These are phyloP conservation scores for Oryza meyeriana DNA, from an alignment of 176 grass and related monocot species.

Conservation along the genomic window DNA sequence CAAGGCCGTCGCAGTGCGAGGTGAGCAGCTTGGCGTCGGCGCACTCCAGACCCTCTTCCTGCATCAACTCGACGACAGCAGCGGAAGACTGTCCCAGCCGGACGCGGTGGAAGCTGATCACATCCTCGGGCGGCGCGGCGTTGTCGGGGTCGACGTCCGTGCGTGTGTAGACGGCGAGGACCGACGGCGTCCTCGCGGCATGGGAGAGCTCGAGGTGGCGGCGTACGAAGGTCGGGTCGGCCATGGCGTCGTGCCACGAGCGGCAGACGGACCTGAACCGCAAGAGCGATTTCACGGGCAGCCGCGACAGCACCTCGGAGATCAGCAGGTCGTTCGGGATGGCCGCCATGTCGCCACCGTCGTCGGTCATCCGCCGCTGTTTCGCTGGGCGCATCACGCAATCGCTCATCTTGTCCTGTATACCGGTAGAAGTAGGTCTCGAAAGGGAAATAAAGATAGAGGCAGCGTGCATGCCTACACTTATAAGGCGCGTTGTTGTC, in stretches of 20 bases:
- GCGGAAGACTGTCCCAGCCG: neutral
- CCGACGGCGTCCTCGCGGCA: neutral
- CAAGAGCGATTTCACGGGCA: neutral
- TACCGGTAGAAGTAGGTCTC: too few relatives aligned
- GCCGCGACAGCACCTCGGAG: neutral
- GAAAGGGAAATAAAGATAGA: too few relatives aligned
- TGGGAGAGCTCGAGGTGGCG: neutral
- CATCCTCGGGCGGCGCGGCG: neutral
- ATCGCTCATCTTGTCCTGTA: too few relatives aligned
- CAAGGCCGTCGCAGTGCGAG: slow-evolving; percentile 26
- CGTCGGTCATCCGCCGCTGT: too few relatives aligned
- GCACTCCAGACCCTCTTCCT: neutral
- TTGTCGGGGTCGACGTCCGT: fast-evolving
- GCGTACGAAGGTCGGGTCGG: neutral
- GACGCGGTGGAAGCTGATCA: slow-evolving; percentile 12
- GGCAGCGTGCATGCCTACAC: too few relatives aligned
- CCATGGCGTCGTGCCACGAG: neutral
- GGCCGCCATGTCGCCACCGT: too few relatives aligned
- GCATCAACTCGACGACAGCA: neutral
- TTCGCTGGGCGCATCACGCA: too few relatives aligned
- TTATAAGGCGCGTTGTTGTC: too few relatives aligned
- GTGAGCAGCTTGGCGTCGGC: neutral
- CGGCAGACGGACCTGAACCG: neutral
- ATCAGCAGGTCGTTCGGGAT: neutral
- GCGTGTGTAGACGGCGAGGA: neutral